Conservation (phyloP, 352 stramenopile species). For the Thalassiosira mediterranea region DNA sequence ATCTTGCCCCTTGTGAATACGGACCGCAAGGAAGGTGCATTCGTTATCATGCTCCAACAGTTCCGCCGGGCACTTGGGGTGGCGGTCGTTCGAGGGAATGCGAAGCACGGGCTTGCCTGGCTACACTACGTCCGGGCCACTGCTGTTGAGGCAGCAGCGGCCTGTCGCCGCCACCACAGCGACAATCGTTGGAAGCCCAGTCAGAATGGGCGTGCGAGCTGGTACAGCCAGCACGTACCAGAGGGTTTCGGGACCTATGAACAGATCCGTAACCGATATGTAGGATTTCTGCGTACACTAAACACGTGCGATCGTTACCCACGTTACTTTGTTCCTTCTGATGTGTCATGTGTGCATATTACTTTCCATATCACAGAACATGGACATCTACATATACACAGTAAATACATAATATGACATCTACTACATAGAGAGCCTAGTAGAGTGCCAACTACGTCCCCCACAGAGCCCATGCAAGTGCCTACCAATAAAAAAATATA, state of each 20-base stretch:
- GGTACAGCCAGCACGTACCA: not conserved
- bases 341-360: too few relatives aligned
- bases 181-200: not conserved
- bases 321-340: too few relatives aligned
- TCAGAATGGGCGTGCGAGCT: not conserved
- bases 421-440: too few relatives aligned
- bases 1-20: conserved; percentile 7
- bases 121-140: conserved; percentile 10
- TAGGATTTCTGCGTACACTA: conserved; percentile 1
- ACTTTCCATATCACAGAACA: too few relatives aligned
- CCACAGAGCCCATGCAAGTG: too few relatives aligned
- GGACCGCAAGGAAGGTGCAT: conserved; percentile 10
- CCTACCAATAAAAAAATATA: too few relatives aligned
- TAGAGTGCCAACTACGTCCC: too few relatives aligned
- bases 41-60: conserved; percentile 3
- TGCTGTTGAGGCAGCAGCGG: not conserved
- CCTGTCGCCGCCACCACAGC: not conserved
- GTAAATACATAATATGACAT: too few relatives aligned
- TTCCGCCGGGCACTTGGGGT: not conserved
- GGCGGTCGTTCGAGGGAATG: conserved; percentile 7
- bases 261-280: not conserved
- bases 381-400: too few relatives aligned
- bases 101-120: conserved; percentile 13
- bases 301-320: too few relatives aligned
- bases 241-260: not conserved